Evolutionary conservation across 2,329 filamentous ascomycete species (phyloP), one percentile per base, ranked within the genome.

Genomic region (Alternaria burnsii): DNA sequence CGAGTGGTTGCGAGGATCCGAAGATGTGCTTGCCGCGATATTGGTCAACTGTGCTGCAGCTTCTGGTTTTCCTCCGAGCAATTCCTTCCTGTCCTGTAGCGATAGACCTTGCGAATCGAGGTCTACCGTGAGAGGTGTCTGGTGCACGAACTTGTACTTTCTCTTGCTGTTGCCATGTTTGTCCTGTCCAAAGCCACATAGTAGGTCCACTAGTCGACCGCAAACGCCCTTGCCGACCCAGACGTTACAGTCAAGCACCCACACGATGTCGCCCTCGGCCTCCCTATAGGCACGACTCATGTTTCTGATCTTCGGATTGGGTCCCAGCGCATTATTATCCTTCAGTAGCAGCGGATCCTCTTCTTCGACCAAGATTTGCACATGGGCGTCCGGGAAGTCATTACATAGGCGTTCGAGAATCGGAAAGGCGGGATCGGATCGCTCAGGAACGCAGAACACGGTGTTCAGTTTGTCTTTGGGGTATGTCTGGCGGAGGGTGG

Each of bases 301-400:
- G 77, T 99, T 99, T 52, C 95, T 86, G 70, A 99, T 96, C 82
- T 99, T 99, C n/a, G 95, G 95, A 73, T 99, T 99, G 1, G 95
- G 95, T 0, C 96, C 96, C 58, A 98, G 84, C 58, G 72, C 71
- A 54, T 84, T 84, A 11, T 80, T 78, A 32, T 82, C 71, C 30
- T 87, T 85, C 9, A 97, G 81, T 22, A 87, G 78, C 30, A 88
- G 78, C 0, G 91, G 88, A 75, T 97, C 93, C 61, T 97, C 91
- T 51, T 91, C 87, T 80, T 97, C 94, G 48, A 97, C 84, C 11
- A 94, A 84, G 4, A 98, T 83, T 53, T 85, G 85, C 2, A 88
- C 89, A 79, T 97, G 89, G 69, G 88, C 86, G 12, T 82, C 78
- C 0, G 91, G 88, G 69, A 94, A 94, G 74, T 97, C 91, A 44